A percentile compares a stretch with the other conserved stretches of the same genome.
These are phyloP conservation scores for Daedaleopsis nitida DNA, from an alignment of 768 basidiomycete species.

Conservation along the genomic window DNA sequence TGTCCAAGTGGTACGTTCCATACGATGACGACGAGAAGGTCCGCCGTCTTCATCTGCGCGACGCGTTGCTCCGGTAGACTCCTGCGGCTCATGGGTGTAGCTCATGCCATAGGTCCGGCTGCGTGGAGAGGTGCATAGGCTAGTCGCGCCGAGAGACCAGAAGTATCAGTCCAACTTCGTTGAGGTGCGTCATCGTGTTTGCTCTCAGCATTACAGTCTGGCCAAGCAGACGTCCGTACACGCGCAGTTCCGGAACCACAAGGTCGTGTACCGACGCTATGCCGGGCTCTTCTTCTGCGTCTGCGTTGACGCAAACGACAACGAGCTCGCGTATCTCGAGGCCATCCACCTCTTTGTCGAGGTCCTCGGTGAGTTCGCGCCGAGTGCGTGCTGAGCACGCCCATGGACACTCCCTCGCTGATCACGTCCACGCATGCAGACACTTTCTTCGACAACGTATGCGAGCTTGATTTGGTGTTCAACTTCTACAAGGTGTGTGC, in stretches of 20 bases:
- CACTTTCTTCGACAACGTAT: constrained; percentile 98
- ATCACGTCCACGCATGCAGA: neutral
- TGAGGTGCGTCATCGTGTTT: constrained; percentile 60
- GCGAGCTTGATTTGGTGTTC: constrained; percentile 97
- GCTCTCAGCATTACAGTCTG: neutral
- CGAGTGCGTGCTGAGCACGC: neutral
- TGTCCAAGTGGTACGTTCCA: constrained; percentile 99
- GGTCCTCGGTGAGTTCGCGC: constrained; percentile 72
- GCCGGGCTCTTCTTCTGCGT: constrained; percentile 52
- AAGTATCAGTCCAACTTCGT: constrained; percentile 99
- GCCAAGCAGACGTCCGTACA: neutral
- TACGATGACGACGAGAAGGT: constrained; percentile 99
- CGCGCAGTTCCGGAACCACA: constrained; percentile 93
- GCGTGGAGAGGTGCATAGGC: constrained; percentile 92
- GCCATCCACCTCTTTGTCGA: constrained; percentile 99
- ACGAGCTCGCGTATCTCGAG: constrained; percentile 95
- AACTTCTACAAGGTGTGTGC: constrained; percentile 90
- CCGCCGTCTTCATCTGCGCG: neutral
- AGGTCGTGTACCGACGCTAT: constrained; percentile 83
- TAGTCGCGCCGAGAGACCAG: constrained; percentile 96
- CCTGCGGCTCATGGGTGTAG: neutral
- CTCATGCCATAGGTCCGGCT: constrained; percentile 68
- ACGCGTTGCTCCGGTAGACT: neutral
- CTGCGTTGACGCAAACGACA: constrained; percentile 99
- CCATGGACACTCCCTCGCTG: neutral